phyloP scores from a whole-genome alignment of 2,329 filamentous ascomycete species.

The Penicillium sp. region DNA sequence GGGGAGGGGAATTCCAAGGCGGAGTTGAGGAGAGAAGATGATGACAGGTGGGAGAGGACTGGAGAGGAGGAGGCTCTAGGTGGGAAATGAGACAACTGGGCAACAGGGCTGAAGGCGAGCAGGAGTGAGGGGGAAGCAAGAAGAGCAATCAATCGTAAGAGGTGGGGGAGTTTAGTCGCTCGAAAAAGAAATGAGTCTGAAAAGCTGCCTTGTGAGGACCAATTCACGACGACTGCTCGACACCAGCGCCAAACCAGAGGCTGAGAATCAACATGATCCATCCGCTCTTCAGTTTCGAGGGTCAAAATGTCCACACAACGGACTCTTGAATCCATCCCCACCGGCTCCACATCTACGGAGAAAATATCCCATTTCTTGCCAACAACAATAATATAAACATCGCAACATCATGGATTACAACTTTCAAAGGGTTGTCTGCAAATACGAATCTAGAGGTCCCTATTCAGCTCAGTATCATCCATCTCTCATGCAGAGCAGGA shows the following conservation, averaged over 20 bases:
- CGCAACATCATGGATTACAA: too few relatives aligned
- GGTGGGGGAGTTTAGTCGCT: neutral
- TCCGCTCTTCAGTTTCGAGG: neutral
- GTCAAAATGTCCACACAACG: neutral
- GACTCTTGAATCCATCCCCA: conserved; percentile 1
- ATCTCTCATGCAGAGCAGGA: neutral
- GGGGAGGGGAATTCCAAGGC: neutral
- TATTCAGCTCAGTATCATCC: too few relatives aligned
- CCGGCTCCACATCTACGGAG: neutral
- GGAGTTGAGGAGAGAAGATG: neutral
- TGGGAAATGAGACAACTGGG: neutral
- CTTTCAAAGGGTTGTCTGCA: too few relatives aligned
- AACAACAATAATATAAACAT: neutral
- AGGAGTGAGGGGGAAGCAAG: neutral
- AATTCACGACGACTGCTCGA: conserved; percentile 1
- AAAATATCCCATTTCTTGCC: neutral
- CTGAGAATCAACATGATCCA: neutral
- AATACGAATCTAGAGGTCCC: too few relatives aligned
- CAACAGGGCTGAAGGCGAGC: conserved; percentile 10
- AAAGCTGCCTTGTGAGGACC: conserved; percentile 18
- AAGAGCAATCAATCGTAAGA: neutral
- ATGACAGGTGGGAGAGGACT: conserved; percentile 11
- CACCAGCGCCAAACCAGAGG: conserved; percentile 11
- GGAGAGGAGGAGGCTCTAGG: conserved; percentile 10
- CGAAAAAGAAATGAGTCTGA: conserved; percentile 6